Base-by-base conservation (phyloP, 2,329 filamentous ascomycete species). In the Dothistroma septosporum region DNA sequence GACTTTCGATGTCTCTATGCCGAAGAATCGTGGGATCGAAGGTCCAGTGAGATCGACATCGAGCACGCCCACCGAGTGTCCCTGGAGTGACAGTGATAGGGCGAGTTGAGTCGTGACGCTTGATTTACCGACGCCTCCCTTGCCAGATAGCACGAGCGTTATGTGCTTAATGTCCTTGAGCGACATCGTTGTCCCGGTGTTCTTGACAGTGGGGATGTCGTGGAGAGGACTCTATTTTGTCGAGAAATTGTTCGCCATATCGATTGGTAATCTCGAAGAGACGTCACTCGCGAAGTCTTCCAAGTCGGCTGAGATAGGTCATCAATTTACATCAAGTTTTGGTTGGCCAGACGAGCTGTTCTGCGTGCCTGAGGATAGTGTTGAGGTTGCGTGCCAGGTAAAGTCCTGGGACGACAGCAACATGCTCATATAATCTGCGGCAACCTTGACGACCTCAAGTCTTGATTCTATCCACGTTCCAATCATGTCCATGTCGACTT, bases 91-190 rank as follows among this genome's bases (percentile, higher is more conserved):
- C 33, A 99, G 86, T 0, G 92, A 92, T 41, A 99, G 85, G 9
- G 94, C 94, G 16, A 99, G 87, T 75, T 99, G 94, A 1, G 93
- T 95, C 0, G 94, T 97, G n/a, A 97, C 87, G 56, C 92, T 96
- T 48, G 93, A 97, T 81, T 99, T 99, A 61, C 94, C 94, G 21
- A 99, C 94, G 69, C 94, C 94, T 72, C 94, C 94, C 83, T 99
- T 99, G 69, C 94, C 94, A 12, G 94, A 97, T 53, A 99, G 88
- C 64, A 91, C 89, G 68, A 94, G 83, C 66, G 92, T 81, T 64
- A 94, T 88, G 73, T 92, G 87, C 70, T 90, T 88, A 70, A 93
- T 83, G 68, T 87, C 87, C 57, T 83, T 76, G 31, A 90, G 80
- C 62, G 86, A 88, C 86, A 89, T 89, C 9, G 14, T 24, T 47